A percentile compares a stretch with the other conserved stretches of the same genome.
Conservation (phyloP, 805 yeast species). For the Ascoidea tarda region DNA sequence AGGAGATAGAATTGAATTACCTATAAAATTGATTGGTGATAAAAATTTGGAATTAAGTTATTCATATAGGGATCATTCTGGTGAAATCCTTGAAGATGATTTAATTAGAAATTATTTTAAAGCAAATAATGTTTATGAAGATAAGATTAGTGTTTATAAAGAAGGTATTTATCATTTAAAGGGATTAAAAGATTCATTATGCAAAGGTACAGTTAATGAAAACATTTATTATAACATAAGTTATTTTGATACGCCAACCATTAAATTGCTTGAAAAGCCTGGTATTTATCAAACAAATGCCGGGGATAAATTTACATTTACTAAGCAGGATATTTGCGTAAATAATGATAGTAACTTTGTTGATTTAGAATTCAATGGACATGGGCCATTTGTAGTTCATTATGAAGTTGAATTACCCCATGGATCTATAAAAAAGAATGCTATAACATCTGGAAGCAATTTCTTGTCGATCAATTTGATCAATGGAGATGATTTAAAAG, state of each 20-base stretch:
- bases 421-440: slow-evolving; percentile 26
- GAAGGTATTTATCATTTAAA: slow-evolving; percentile 35
- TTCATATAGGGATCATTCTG: slow-evolving; percentile 4
- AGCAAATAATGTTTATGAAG: slow-evolving; percentile 9
- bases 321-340: slow-evolving; percentile 30
- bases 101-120: slow-evolving; percentile 7
- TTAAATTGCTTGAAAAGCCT: slow-evolving; percentile 21
- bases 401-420: slow-evolving; percentile 49
- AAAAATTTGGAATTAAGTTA: slow-evolving; percentile 10
- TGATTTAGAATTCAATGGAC: slow-evolving; percentile 39
- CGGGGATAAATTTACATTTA: slow-evolving; percentile 15
- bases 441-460: slow-evolving; percentile 36
- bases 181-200: slow-evolving; percentile 33
- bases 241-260: slow-evolving; percentile 19
- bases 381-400: slow-evolving; percentile 54
- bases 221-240: slow-evolving; percentile 23
- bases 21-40: slow-evolving; percentile 44
- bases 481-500: slow-evolving; percentile 14
- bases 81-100: slow-evolving; percentile 3
- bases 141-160: slow-evolving; percentile 20
- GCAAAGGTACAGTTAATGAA: slow-evolving; percentile 32
- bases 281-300: slow-evolving; percentile 19
- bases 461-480: slow-evolving; percentile 32
- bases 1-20: slow-evolving; percentile 45
- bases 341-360: slow-evolving; percentile 28